These are phyloP conservation scores for Monosporascus cannonballus DNA, from an alignment of 2,329 filamentous ascomycete species.

Conservation along the genomic window DNA sequence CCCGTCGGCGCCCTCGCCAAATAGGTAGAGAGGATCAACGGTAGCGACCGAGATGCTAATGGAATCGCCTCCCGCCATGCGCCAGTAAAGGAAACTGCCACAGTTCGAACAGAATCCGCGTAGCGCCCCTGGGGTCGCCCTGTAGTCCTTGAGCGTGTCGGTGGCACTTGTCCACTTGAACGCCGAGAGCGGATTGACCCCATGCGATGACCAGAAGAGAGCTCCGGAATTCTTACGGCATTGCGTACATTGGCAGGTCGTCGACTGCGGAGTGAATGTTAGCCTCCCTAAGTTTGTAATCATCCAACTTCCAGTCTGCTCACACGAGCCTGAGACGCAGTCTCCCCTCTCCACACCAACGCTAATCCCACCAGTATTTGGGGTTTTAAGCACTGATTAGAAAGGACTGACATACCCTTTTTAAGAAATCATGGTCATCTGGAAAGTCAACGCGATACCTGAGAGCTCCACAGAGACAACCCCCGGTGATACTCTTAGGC, in stretches of 20 bases:
- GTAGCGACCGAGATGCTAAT: slow-evolving; percentile 35
- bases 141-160: slow-evolving; percentile 32
- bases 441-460: slow-evolving; percentile 44
- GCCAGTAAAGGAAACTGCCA: slow-evolving; percentile 45
- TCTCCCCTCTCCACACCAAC: too few species aligned
- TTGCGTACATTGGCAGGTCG: slow-evolving; percentile 49
- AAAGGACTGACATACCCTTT: too few species aligned
- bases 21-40: slow-evolving; percentile 38
- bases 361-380: too few species aligned
- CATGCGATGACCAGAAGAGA: slow-evolving; percentile 37
- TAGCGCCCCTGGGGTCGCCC: slow-evolving; percentile 31
- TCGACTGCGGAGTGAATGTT: slow-evolving; percentile 23
- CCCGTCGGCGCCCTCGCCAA: slow-evolving; percentile 20
- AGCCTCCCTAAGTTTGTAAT: too few species aligned
- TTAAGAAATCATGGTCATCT: slow-evolving; percentile 35
- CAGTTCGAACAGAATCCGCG: slow-evolving; percentile 45
- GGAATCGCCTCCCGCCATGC: slow-evolving; percentile 20
- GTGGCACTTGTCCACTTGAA: slow-evolving; percentile 29
- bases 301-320: too few species aligned
- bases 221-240: slow-evolving; percentile 46
- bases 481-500: slow-evolving; percentile 37
- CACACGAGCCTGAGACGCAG: too few species aligned
- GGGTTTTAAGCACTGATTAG: too few species aligned
- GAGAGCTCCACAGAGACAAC: slow-evolving; percentile 45
- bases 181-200: slow-evolving; percentile 23